phyloP scores from a whole-genome alignment of 305 asterid species.

The Solanum hybrid region DNA sequence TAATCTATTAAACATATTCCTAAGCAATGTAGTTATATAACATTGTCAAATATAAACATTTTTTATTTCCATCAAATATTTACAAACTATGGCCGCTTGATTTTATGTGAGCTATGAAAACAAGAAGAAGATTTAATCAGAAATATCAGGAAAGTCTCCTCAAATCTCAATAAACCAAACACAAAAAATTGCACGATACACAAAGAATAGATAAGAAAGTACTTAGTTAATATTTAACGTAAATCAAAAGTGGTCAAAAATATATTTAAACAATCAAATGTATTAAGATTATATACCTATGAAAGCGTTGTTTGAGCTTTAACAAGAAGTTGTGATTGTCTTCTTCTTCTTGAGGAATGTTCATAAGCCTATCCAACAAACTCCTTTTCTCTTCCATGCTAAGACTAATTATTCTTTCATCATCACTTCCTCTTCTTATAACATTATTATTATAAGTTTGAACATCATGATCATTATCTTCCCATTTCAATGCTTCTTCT shows the following conservation, averaged over 20 bases:
- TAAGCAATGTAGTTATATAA: not conserved
- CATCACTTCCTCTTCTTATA: not conserved
- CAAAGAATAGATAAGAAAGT: not conserved
- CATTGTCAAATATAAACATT: not conserved
- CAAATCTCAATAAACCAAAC: not conserved
- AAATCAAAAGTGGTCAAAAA: not conserved
- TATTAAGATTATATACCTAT: constrained; percentile 15
- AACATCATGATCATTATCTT: not conserved
- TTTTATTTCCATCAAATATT: not conserved
- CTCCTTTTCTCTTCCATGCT: constrained; percentile 19
- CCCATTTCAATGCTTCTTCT: not conserved
- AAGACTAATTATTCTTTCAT: not conserved
- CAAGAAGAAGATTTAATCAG: not conserved
- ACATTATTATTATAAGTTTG: not conserved
- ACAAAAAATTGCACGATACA: not conserved
- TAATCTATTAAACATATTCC: not conserved
- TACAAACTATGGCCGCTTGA: not conserved
- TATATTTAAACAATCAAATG: not conserved
- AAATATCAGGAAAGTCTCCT: not conserved
- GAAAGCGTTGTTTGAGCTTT: constrained; percentile 22
- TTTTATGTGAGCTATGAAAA: not conserved
- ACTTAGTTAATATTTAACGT: not conserved
- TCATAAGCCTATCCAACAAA: constrained; percentile 21
- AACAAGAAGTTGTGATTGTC: constrained; percentile 30
- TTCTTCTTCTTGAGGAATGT: constrained; percentile 32